Evolutionary conservation across 75 land plant species (phyloP).

Genomic region (Cunninghamia lanceolata): DNA sequence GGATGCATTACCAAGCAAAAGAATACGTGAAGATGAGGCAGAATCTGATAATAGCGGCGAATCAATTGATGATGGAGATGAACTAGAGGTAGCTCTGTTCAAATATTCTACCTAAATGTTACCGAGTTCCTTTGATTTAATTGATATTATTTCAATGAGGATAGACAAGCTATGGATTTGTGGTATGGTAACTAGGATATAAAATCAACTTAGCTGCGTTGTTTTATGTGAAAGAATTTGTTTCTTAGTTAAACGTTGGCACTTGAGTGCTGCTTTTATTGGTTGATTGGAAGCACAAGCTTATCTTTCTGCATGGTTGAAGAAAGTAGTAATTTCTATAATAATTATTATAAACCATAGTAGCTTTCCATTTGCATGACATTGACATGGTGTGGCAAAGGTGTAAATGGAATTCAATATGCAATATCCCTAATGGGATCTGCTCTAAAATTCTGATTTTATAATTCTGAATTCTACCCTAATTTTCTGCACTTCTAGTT

Average conservation of each 20-base stretch:
- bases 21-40: conserved; percentile 55
- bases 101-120: neutral
- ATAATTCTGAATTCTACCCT: no score
- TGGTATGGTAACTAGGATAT: neutral
- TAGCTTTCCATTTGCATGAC: neutral
- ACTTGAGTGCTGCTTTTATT: neutral
- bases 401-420: no score
- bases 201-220: neutral
- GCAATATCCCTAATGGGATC: no score
- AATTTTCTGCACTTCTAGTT: no score
- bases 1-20: conserved; percentile 75
- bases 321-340: neutral
- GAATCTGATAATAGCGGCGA: conserved; percentile 51
- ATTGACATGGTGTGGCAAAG: no score
- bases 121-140: neutral
- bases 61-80: conserved; percentile 38
- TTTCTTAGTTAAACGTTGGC: neutral
- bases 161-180: conserved; percentile 20
- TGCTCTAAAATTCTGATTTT: no score
- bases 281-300: neutral
- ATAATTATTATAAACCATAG: neutral
- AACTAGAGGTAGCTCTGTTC: conserved; percentile 17
- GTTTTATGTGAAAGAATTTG: neutral
- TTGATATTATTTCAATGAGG: neutral
- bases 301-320: neutral